phyloP scores from a whole-genome alignment of 2,329 filamentous ascomycete species.

The Aspergillus neoniger region DNA sequence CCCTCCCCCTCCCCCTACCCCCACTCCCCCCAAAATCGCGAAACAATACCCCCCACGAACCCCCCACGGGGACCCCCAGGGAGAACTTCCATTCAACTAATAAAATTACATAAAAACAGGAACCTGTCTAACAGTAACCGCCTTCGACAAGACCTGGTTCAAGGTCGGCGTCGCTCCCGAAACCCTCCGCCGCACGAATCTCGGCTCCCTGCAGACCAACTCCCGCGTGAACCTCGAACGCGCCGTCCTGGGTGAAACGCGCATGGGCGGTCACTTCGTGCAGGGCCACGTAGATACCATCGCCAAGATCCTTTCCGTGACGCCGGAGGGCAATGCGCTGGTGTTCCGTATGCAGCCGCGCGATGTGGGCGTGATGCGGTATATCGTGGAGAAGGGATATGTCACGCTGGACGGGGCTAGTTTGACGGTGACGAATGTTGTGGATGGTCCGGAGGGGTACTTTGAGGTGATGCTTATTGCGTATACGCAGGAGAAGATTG shows the following conservation, averaged over 20 bases:
- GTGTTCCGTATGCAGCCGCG: slow-evolving; percentile 80
- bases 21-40: not conserved
- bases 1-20: not conserved
- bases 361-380: slow-evolving; percentile 70
- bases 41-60: not conserved
- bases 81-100: not conserved
- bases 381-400: slow-evolving; percentile 95
- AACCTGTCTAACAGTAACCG: slow-evolving; percentile 90
- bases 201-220: slow-evolving; percentile 69
- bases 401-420: slow-evolving; percentile 93
- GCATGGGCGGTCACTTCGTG: slow-evolving; percentile 98
- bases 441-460: slow-evolving; percentile 78
- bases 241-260: slow-evolving; percentile 83
- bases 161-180: slow-evolving; percentile 93
- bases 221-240: slow-evolving; percentile 89
- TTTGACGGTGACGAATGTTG: slow-evolving; percentile 83
- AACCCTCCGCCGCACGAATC: slow-evolving; percentile 91
- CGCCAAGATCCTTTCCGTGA: slow-evolving; percentile 71
- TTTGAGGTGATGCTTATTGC: slow-evolving; percentile 96
- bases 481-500: slow-evolving; percentile 92
- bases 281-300: slow-evolving; percentile 96
- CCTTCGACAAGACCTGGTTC: slow-evolving; percentile 66
- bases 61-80: too few relatives aligned
- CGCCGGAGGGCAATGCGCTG: slow-evolving; percentile 83
- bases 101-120: slow-evolving; percentile 36